Evolutionary conservation across 2,329 filamentous ascomycete species (phyloP), one percentile per base, ranked within the genome.

Genomic region (Pseudogymnoascus sp.): DNA sequence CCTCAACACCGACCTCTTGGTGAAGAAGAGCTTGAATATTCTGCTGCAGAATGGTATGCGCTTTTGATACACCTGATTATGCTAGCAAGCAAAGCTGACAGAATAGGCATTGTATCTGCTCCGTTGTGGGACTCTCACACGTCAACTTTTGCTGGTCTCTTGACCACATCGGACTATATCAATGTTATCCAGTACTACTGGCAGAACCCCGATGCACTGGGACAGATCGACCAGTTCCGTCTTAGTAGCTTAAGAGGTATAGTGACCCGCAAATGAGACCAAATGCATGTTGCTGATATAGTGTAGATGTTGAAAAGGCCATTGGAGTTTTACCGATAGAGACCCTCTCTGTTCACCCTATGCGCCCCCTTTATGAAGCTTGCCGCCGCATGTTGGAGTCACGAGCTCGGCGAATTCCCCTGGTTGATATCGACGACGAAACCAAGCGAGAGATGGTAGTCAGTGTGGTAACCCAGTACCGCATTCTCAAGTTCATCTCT

Each of bases 161-260:
- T 99, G 66, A 99, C 94, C 28, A 94, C 92, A 65, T 96, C 92
- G 64, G 94, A 99, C 76, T 99, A 94, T 74, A 95, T 99, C 77
- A 99, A 99, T 71, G 88, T 99, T 62, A 96, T 99, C 39, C 93
- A 97, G 74, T 99, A 99, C 76, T 97, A 99, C 79, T 97, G 92
- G 81, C 92, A 97, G 75, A 95, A 94, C 69, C 94, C 93, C 2
- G 90, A 96, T 67, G 89, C 92, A 62, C 83, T 97, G 64, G 86
- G 87, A 66, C 87, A 93, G 72, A 89, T 99, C 69, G 94, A 97
- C 67, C 90, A 96, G 74, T 97, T 99, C 74, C 87, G 91, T 54
- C 78, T 99, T 64, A 93, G 90, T 76, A 96, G 91, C 72, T 82
- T 99, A 62, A 85, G 93, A 83, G 90, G 92, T 96, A 79, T 36